phyloP scores from a whole-genome alignment of 1,284 basidiomycete genomes.

The Termitomyces sp. region DNA sequence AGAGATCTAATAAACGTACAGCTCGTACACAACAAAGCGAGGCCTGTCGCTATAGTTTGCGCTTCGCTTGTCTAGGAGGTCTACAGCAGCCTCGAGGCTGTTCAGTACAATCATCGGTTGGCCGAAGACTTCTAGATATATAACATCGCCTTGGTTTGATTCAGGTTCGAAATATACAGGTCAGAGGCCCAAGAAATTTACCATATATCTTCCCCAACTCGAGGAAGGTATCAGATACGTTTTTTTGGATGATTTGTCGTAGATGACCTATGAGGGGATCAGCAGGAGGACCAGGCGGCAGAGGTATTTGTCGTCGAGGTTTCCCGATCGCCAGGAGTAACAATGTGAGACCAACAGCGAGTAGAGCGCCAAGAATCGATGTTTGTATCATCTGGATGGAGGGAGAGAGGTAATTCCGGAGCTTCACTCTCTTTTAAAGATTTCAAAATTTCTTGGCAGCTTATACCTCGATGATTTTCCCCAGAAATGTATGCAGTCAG shows the following conservation, averaged over 20 bases:
- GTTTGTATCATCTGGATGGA: neutral
- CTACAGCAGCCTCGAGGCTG: too few species aligned
- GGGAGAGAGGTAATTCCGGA: neutral
- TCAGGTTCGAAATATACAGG: too few species aligned
- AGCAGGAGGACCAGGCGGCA: neutral
- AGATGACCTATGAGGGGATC: neutral
- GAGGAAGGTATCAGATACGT: neutral
- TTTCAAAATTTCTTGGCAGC: too few species aligned
- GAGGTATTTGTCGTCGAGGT: neutral
- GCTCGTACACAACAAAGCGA: conserved; percentile 1
- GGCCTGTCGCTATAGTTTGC: conserved; percentile 12
- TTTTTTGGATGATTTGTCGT: neutral
- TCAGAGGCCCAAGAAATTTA: too few species aligned
- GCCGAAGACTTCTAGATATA: too few species aligned
- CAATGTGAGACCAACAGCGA: neutral
- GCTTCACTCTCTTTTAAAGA: neutral
- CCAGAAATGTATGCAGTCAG: too few species aligned
- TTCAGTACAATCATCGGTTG: too few species aligned
- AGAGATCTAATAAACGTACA: neutral
- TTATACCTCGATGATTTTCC: too few species aligned
- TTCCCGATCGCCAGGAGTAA: neutral
- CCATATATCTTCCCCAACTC: neutral
- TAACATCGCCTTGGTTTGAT: too few species aligned
- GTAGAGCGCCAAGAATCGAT: neutral
- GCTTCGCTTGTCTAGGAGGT: conserved; percentile 1